Base-by-base conservation (phyloP, 495 filamentous ascomycete species). In the Penicillium flavigenum region DNA sequence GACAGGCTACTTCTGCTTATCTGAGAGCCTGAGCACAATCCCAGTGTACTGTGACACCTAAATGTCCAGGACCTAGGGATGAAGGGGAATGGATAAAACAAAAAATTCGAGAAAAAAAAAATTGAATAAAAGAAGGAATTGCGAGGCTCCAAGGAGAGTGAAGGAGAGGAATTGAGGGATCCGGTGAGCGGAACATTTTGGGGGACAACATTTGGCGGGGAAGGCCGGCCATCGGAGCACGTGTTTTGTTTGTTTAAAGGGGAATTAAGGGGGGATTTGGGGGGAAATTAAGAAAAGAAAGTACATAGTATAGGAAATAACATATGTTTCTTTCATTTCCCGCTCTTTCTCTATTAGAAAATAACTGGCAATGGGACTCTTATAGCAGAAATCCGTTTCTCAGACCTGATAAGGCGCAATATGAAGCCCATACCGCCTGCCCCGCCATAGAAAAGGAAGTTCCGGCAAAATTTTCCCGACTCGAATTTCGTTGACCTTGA, bases 171-270 rank as follows among this genome's bases (percentile, higher is more conserved):
- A 39, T 39, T 7, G 36, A 39, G 58, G 44, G 32, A 44, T 22
- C 45, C 54, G 54, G 54, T 57, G 46, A 50, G 47, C 59, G 54
- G 59, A 57, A 39, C 6, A 19, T 61, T 58, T 57, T 3, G 20
- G 47, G 39, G 46, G n/a, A 42, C 20, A 47, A 47, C 34, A 36
- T 66, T 59, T 67, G 58, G 62, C 52, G 58, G 61, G 63, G 63
- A 60, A 65, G 60, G 52, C 66, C 66, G 63, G 51, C 48, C 56
- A 61, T 69, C 66, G 66, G 66, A 69, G 63, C 66, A 69, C 66
- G 66, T 69, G 66, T 56, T 66, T 56, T 55, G 53, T 16, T 45
- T 32, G 36, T n/a, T 14, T 14, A 26, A 7, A 34, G 14, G 17
- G 26, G 36, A 29, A 27, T 24, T 17, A 19, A 12, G 22, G 36